A percentile compares a stretch with the other conserved stretches of the same genome.
Evolutionary conservation across 2,329 filamentous ascomycete genomes (phyloP).

Genomic region (Didymosphaeria variabile): DNA sequence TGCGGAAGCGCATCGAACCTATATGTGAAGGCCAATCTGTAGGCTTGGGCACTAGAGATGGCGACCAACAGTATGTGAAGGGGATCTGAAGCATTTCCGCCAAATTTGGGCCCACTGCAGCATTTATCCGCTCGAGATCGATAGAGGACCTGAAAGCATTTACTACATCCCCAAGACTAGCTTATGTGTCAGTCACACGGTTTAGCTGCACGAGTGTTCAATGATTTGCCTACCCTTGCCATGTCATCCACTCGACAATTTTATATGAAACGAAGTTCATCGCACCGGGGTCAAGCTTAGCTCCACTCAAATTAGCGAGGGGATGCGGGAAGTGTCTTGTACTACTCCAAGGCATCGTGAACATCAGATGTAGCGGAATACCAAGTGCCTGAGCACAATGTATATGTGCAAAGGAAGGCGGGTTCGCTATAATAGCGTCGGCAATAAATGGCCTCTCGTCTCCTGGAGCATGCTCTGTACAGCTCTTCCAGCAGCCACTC

Average conservation of each 20-base stretch:
- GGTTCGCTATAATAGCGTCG: constrained; percentile 80
- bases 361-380: constrained; percentile 82
- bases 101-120: constrained; percentile 49
- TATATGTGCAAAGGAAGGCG: constrained; percentile 78
- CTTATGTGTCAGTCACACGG: constrained; percentile 4
- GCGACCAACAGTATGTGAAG: constrained; percentile 59
- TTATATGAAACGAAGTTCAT: constrained; percentile 58
- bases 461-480: constrained; percentile 47
- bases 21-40: constrained; percentile 20
- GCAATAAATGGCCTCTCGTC: constrained; percentile 74
- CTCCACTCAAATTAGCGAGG: constrained; percentile 56
- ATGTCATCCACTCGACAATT: constrained; percentile 59
- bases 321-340: constrained; percentile 60
- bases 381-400: constrained; percentile 77
- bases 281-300: constrained; percentile 38
- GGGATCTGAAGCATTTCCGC: constrained; percentile 50
- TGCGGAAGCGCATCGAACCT: constrained; percentile 43
- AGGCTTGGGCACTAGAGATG: constrained; percentile 36
- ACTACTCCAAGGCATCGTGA: constrained; percentile 60
- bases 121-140: constrained; percentile 52
- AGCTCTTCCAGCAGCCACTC: constrained; percentile 40
- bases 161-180: constrained; percentile 56
- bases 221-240: constrained; percentile 54
- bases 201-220: constrained; percentile 4
- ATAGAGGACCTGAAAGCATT: constrained; percentile 54